Evolutionary conservation across 148 eudicot genomes (phyloP), one percentile per base, ranked within the genome.

Genomic region (Diospyros lotus): DNA sequence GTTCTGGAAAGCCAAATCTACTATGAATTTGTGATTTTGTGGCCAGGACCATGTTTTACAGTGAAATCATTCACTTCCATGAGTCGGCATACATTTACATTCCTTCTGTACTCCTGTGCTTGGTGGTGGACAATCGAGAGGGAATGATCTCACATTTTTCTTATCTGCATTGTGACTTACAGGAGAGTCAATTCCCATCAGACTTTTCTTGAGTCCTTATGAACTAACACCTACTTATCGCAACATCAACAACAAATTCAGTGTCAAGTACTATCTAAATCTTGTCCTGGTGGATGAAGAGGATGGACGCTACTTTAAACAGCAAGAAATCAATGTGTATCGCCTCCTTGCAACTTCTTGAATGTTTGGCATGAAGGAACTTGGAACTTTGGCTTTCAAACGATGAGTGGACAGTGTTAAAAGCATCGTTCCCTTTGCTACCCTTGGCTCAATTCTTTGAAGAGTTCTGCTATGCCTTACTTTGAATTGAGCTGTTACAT

Each of bases 271-370:
- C 75, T 91, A 85, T 76, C 82, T 93, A 59, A 93, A 93, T 75
- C 92, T 93, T 17, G 97, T 93, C 18, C 93, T 93, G 15, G 93
- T 91, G 51, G 98, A 93, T 78, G 98, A 93, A 82, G 98, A 93
- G 77, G 98, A 93, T 72, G 87, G 98, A 38, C 88, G 98, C 68
- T 93, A 93, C 75, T 93, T 91, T 82, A 93, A 93, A 78, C 97
- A 93, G 77, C 98, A 93, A 76, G 98, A 93, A 69, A 84, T 93
- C 68, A 93, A 90, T 28, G 81, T 93, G 65, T 89, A 81, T 78
- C 96, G 98, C 77, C 90, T 85, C 71, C 86, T 80, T 3, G 96
- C 85, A 66, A 81, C 81, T 55, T 81, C 87, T 59, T 84, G 56
- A 75, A 73, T 41, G 4, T 60, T 55, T 14, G 15, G 60, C 18